Percentiles rank a stretch among this genome's conserved stretches.
Evolutionary conservation across 164 flowering plant genomes (phyloP).

Genomic region (Vitis rotundifolia): DNA sequence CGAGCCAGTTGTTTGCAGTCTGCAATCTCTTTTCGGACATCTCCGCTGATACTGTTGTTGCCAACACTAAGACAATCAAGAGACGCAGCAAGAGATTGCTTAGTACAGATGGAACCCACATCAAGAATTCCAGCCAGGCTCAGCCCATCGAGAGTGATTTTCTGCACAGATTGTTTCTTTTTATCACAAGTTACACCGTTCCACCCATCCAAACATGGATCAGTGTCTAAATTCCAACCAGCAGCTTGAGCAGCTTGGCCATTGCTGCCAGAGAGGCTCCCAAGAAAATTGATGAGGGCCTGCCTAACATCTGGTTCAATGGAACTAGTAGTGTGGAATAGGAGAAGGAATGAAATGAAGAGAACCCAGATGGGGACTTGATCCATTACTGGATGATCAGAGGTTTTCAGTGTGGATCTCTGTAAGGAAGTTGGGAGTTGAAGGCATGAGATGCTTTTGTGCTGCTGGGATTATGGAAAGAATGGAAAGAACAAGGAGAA

Average conservation of each 20-base stretch:
- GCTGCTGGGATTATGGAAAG: constrained; percentile 3
- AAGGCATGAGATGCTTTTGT: constrained; percentile 4
- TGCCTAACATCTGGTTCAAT: constrained; percentile 26
- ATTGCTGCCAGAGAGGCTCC: constrained; percentile 17
- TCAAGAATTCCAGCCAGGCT: constrained; percentile 39
- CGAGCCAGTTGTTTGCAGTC: constrained; percentile 48
- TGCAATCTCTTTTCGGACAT: constrained; percentile 28
- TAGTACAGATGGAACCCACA: constrained; percentile 30
- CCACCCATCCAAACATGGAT: constrained; percentile 51
- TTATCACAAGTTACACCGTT: constrained; percentile 31
- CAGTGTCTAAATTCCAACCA: constrained; percentile 42
- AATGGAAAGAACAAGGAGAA: constrained; percentile 15
- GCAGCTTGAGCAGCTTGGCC: constrained; percentile 11
- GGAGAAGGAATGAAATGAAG: constrained; percentile 26
- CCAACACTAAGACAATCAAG: constrained; percentile 34
- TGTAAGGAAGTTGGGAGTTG: background rate
- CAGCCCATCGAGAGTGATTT: constrained; percentile 25
- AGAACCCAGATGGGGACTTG: constrained; percentile 30
- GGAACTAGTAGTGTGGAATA: constrained; percentile 21
- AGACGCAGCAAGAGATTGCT: constrained; percentile 27
- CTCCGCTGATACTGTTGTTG: constrained; percentile 40
- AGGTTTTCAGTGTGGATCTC: background rate
- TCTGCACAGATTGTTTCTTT: constrained; percentile 12
- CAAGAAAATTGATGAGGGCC: constrained; percentile 31
- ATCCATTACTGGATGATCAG: constrained; percentile 20